A percentile compares a stretch with the other conserved stretches of the same genome.
These are phyloP conservation scores for Cladophialophora immunda DNA, from an alignment of 2,329 filamentous ascomycete genomes.

Conservation along the genomic window DNA sequence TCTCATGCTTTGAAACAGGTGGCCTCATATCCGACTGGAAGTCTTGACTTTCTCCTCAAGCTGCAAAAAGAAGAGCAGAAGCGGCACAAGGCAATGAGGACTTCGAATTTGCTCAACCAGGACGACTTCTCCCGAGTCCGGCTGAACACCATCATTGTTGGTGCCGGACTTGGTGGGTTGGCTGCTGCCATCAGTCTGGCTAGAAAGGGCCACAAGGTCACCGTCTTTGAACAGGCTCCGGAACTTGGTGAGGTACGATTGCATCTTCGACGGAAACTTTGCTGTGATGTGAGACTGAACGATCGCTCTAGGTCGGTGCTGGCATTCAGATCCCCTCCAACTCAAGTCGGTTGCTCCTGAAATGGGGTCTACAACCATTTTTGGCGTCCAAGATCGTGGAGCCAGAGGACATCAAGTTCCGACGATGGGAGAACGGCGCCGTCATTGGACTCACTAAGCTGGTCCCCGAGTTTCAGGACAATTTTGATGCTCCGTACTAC, in stretches of 20 bases:
- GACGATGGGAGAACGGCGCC: conserved; percentile 33
- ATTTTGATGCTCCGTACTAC: conserved; percentile 37
- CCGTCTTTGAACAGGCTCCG: conserved; percentile 42
- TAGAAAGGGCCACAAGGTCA: conserved; percentile 41
- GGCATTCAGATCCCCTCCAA: conserved; percentile 46
- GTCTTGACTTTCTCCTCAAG: conserved; percentile 34
- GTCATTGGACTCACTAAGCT: conserved; percentile 36
- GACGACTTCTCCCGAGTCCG: conserved; percentile 23
- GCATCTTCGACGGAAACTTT: not conserved
- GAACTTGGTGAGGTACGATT: conserved; percentile 30
- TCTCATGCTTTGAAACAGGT: conserved; percentile 19
- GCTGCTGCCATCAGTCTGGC: conserved; percentile 44
- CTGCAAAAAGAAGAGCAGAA: conserved; percentile 31
- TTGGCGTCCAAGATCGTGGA: conserved; percentile 29
- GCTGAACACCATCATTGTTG: conserved; percentile 50
- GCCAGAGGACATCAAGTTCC: conserved; percentile 33
- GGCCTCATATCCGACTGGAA: conserved; percentile 36
- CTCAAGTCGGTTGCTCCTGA: conserved; percentile 42
- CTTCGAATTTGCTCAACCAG: conserved; percentile 13
- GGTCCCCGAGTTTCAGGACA: conserved; percentile 32
- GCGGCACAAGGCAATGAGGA: conserved; percentile 25
- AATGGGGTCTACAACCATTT: conserved; percentile 41
- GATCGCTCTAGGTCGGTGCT: conserved; percentile 41
- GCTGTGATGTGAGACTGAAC: not conserved
- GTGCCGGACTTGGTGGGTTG: conserved; percentile 46